Conservation (phyloP, 2,329 filamentous ascomycete species). For the Achaetomium macrosporum region DNA sequence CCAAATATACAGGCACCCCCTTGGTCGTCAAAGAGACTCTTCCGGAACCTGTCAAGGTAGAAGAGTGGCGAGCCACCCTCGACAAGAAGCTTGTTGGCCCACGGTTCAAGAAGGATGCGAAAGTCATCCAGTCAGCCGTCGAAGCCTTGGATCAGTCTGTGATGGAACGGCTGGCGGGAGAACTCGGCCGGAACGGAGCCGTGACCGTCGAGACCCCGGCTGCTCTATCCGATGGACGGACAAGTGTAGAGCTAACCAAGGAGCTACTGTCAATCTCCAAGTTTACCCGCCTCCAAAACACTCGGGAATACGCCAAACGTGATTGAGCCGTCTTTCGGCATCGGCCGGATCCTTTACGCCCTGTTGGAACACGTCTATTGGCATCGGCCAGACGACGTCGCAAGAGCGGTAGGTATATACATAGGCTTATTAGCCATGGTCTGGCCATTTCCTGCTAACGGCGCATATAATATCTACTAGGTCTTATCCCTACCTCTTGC, state of each 20-base stretch:
- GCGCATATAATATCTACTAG: too few relatives aligned
- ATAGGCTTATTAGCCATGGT: too few relatives aligned
- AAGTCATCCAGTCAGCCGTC: conserved; percentile 57
- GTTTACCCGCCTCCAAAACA: conserved; percentile 48
- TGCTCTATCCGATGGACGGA: conserved; percentile 15
- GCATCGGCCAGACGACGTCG: conserved; percentile 57
- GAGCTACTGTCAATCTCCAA: conserved; percentile 18
- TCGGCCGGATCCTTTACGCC: conserved; percentile 68
- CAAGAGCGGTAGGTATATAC: conserved; percentile 59
- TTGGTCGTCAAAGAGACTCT: conserved; percentile 56
- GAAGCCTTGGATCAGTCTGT: conserved; percentile 55
- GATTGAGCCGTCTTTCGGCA: conserved; percentile 72
- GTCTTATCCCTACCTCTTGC: conserved; percentile 44
- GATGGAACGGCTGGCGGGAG: conserved; percentile 44
- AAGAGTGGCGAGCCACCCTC: conserved; percentile 57
- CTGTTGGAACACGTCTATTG: conserved; percentile 70
- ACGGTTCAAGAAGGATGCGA: conserved; percentile 59
- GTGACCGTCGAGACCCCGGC: conserved; percentile 11
- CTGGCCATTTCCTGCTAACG: too few relatives aligned
- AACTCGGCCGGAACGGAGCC: conserved; percentile 13
- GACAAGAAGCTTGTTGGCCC: conserved; percentile 65
- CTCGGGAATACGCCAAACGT: conserved; percentile 65
- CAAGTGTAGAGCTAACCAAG: conserved; percentile 3
- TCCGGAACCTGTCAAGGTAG: conserved; percentile 53
- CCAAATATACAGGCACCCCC: conserved; percentile 57